Percentiles rank a stretch among this genome's conserved stretches.
Evolutionary conservation across 441 rosid genomes (phyloP).

Genomic region (Adansonia grandidieri): DNA sequence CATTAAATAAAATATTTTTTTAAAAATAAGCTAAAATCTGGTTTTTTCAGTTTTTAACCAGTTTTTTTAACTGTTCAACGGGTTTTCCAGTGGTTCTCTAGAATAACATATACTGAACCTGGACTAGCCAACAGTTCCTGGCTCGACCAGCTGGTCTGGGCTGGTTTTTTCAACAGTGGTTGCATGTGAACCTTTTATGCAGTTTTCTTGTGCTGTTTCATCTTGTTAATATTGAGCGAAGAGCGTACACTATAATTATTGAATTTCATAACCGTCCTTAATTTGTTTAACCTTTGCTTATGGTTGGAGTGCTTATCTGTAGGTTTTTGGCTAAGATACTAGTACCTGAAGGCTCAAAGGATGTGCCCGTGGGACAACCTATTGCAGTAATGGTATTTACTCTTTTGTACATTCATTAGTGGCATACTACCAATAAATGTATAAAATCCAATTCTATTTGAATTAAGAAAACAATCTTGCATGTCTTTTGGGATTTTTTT

Average conservation of each 20-base stretch:
- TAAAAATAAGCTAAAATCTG: too few relatives aligned
- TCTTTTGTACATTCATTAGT: conserved; percentile 20
- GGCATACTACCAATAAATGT: conserved; percentile 13
- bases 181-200: conserved; percentile 21
- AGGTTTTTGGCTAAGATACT: conserved; percentile 92
- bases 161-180: too few relatives aligned
- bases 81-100: too few relatives aligned
- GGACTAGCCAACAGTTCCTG: too few relatives aligned
- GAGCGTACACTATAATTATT: neutral
- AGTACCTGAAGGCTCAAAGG: conserved; percentile 89
- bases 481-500: conserved; percentile 13
- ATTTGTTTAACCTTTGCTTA: conserved; percentile 19
- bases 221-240: conserved; percentile 22
- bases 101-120: too few relatives aligned
- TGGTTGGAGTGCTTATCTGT: conserved; percentile 33
- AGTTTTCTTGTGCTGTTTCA: neutral
- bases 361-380: conserved; percentile 86
- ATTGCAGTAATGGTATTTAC: conserved; percentile 78
- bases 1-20: too few relatives aligned
- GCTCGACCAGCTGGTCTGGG: too few relatives aligned
- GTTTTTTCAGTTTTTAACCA: too few relatives aligned
- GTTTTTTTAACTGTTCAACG: too few relatives aligned
- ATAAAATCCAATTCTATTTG: conserved; percentile 6
- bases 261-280: conserved; percentile 14
- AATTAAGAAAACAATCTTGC: conserved; percentile 18